phyloP scores from a whole-genome alignment of 2,329 filamentous ascomycete species.

The Paecilomyces fulvus region DNA sequence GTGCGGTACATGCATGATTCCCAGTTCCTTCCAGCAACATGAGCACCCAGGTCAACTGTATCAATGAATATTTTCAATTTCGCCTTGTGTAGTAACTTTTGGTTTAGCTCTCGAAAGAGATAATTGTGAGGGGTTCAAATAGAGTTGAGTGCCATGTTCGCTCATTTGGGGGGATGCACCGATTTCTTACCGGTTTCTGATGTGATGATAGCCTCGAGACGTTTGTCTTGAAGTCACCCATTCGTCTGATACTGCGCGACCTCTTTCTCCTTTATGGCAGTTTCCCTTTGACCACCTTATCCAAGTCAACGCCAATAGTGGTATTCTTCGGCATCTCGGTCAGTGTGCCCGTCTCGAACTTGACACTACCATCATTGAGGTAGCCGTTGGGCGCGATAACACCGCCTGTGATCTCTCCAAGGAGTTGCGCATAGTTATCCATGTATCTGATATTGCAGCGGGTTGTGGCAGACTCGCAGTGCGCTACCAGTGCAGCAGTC shows the following conservation, averaged over 20 bases:
- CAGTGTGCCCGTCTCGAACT: slow-evolving; percentile 19
- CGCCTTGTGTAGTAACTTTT: not conserved
- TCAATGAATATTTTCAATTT: too few species aligned
- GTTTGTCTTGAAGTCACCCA: not conserved
- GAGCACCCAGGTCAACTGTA: not conserved
- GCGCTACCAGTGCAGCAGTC: slow-evolving; percentile 30
- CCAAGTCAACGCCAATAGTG: slow-evolving; percentile 7
- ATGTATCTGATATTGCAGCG: slow-evolving; percentile 27
- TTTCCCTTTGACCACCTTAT: slow-evolving; percentile 1
- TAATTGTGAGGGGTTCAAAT: not conserved
- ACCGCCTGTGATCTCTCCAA: slow-evolving; percentile 32
- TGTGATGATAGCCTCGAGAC: not conserved
- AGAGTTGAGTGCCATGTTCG: not conserved
- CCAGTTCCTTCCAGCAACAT: not conserved
- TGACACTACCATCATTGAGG: slow-evolving; percentile 24
- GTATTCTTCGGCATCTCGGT: slow-evolving; percentile 6
- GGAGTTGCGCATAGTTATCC: slow-evolving; percentile 21
- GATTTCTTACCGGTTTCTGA: not conserved
- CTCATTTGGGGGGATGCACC: not conserved
- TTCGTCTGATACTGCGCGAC: not conserved
- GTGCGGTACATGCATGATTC: not conserved
- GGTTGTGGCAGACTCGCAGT: slow-evolving; percentile 29
- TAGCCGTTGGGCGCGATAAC: slow-evolving; percentile 25
- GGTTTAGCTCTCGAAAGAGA: not conserved
- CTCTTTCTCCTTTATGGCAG: not conserved